Percentiles rank a stretch among this genome's conserved stretches.
Evolutionary conservation across 495 filamentous ascomycete species (phyloP).

Genomic region (Penicillium macrosclerotiorum): DNA sequence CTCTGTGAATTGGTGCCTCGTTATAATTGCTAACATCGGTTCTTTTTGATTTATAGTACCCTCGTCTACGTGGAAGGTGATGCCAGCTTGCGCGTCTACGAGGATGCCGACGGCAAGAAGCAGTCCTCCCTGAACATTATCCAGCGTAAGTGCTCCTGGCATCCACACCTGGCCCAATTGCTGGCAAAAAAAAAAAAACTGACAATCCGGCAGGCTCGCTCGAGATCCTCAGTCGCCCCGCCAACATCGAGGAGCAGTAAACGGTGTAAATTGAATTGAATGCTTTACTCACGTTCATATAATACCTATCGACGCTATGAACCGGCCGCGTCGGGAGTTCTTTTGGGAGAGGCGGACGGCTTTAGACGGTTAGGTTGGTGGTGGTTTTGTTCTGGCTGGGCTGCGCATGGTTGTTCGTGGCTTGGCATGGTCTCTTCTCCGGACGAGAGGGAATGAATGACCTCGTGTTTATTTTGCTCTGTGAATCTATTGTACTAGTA

Average conservation of each 20-base stretch:
- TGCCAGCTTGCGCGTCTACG: slow-evolving; percentile 57
- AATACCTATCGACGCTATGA: not conserved
- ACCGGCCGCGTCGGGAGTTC: slow-evolving; percentile 8
- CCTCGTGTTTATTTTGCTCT: slow-evolving; percentile 9
- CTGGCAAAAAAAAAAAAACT: too few relatives aligned
- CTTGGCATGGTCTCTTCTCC: not conserved
- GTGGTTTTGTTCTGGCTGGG: not conserved
- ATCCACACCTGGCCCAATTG: too few relatives aligned
- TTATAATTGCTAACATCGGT: slow-evolving; percentile 3
- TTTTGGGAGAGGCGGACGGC: slow-evolving; percentile 1
- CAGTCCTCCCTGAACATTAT: slow-evolving; percentile 58
- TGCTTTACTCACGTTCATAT: not conserved
- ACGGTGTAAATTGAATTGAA: not conserved
- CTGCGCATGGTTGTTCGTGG: not conserved
- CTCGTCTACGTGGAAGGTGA: slow-evolving; percentile 75
- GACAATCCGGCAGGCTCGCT: slow-evolving; percentile 52
- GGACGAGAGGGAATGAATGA: not conserved
- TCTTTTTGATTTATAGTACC: slow-evolving; percentile 42
- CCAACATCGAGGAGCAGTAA: slow-evolving; percentile 18
- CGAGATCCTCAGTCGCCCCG: slow-evolving; percentile 57
- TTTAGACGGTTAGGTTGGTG: not conserved
- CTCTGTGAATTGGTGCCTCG: not conserved
- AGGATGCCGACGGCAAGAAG: slow-evolving; percentile 62
- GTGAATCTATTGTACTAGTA: slow-evolving; percentile 32
- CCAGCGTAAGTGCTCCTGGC: slow-evolving; percentile 60